A percentile compares a stretch with the other conserved stretches of the same genome.
Evolutionary conservation across 2,329 filamentous ascomycete species (phyloP).

Genomic region (Xylariaceae sp.): DNA sequence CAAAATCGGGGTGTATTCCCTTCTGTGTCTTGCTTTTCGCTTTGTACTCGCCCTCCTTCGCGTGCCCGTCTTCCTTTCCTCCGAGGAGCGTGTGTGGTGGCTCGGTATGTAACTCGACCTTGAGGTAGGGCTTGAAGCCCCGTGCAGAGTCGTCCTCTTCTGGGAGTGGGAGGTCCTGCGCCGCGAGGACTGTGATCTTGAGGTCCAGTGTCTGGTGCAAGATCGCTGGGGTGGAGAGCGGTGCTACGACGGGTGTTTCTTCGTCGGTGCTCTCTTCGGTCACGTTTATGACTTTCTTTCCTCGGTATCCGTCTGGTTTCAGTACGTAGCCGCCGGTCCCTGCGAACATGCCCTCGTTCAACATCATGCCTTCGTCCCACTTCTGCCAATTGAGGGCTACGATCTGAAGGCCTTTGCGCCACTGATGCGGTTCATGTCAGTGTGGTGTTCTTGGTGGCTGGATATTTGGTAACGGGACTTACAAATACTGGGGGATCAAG

Average conservation of each 20-base stretch:
- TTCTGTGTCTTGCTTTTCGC: slow-evolving; percentile 54
- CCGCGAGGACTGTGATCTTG: slow-evolving; percentile 69
- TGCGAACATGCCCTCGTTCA: slow-evolving; percentile 89
- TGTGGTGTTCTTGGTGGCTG: background rate
- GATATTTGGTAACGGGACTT: background rate
- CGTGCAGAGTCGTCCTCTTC: slow-evolving; percentile 44
- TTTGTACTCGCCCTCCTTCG: slow-evolving; percentile 56
- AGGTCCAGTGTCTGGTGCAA: slow-evolving; percentile 61
- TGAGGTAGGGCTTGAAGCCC: slow-evolving; percentile 75
- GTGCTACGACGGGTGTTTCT: slow-evolving; percentile 9
- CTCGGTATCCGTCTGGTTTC: slow-evolving; percentile 64
- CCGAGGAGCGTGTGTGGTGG: slow-evolving; percentile 24
- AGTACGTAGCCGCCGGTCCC: slow-evolving; percentile 80
- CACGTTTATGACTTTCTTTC: slow-evolving; percentile 23
- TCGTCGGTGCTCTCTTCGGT: slow-evolving; percentile 24
- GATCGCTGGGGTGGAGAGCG: slow-evolving; percentile 32
- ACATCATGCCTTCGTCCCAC: slow-evolving; percentile 90
- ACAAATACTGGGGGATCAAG: slow-evolving; percentile 72
- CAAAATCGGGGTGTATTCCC: slow-evolving; percentile 62
- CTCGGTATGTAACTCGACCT: slow-evolving; percentile 79
- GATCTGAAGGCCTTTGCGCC: slow-evolving; percentile 85
- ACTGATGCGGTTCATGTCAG: slow-evolving; percentile 34
- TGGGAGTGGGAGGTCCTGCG: slow-evolving; percentile 69
- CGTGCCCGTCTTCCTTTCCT: slow-evolving; percentile 44
- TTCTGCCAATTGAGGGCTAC: slow-evolving; percentile 94